Evolutionary conservation across 108 stramenopile species (phyloP).

Genomic region (Skeletonema marinoi): DNA sequence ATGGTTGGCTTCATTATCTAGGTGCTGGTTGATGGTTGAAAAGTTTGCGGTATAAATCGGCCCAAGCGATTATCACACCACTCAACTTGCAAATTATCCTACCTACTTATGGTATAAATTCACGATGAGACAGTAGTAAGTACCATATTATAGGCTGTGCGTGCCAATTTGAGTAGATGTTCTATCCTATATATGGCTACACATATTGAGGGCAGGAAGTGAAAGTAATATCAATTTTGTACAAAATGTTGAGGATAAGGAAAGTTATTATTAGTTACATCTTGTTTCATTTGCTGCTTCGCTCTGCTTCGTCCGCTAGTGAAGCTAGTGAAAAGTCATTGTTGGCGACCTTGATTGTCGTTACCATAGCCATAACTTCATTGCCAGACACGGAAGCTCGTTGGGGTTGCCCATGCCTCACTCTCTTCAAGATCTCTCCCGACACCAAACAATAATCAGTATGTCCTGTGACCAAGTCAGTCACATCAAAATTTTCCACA

Average conservation of each 20-base stretch:
- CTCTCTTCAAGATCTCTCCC: slow-evolving; percentile 69
- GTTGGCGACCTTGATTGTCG: slow-evolving; percentile 28
- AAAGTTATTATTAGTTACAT: not conserved
- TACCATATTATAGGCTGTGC: too few relatives aligned
- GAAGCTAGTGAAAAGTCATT: slow-evolving; percentile 17
- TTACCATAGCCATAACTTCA: slow-evolving; percentile 33
- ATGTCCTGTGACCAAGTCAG: slow-evolving; percentile 71
- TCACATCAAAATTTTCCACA: slow-evolving; percentile 82
- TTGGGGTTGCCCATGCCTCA: slow-evolving; percentile 71
- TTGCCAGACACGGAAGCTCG: slow-evolving; percentile 19
- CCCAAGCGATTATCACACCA: too few relatives aligned
- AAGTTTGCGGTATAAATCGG: too few relatives aligned
- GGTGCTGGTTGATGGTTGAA: too few relatives aligned
- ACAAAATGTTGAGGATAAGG: not conserved
- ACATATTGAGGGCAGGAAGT: too few relatives aligned
- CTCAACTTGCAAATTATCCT: too few relatives aligned
- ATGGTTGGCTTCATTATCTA: too few relatives aligned
- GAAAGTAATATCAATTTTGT: too few relatives aligned
- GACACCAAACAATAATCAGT: slow-evolving; percentile 69
- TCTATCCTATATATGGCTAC: too few relatives aligned
- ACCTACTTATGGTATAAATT: too few relatives aligned
- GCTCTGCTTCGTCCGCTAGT: slow-evolving; percentile 24
- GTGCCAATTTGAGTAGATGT: too few relatives aligned
- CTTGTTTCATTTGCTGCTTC: not conserved
- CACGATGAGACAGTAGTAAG: too few relatives aligned